phyloP scores from a whole-genome alignment of 78 protist genomes.

The Monosiga brevicollis region DNA sequence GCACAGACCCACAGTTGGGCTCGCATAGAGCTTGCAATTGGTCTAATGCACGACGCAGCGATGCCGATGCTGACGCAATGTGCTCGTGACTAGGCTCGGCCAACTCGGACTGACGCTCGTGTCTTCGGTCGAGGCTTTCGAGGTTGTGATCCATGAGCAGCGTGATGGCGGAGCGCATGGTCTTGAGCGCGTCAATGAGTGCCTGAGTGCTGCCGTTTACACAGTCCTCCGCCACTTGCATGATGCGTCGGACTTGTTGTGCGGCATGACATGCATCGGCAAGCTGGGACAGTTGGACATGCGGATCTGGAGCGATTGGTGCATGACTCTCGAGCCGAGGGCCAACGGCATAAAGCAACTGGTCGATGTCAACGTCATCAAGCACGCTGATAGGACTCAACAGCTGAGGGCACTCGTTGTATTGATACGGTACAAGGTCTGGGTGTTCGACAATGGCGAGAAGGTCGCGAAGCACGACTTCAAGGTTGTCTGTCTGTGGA shows the following conservation, averaged over 20 bases:
- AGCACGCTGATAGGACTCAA: not conserved
- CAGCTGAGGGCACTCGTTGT: not conserved
- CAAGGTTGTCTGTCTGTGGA: too few relatives aligned
- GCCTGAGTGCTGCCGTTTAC: not conserved
- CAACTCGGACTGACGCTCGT: not conserved
- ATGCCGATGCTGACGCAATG: not conserved
- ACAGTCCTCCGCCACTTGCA: not conserved
- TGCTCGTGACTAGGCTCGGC: not conserved
- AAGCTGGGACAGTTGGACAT: too few relatives aligned
- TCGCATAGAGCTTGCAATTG: not conserved
- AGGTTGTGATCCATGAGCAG: not conserved
- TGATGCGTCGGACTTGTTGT: not conserved
- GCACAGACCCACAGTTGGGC: too few relatives aligned
- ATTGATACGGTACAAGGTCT: not conserved
- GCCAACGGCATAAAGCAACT: not conserved
- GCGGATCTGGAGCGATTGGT: too few relatives aligned
- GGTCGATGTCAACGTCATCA: not conserved
- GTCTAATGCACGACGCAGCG: not conserved
- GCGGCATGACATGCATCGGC: too few relatives aligned
- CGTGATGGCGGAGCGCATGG: not conserved
- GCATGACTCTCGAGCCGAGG: too few relatives aligned
- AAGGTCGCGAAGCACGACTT: too few relatives aligned
- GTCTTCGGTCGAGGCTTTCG: not conserved
- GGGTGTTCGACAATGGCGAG: too few relatives aligned
- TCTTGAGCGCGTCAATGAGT: not conserved